phyloP scores from a whole-genome alignment of 352 stramenopile genomes.

The Thalassiosira hispida region DNA sequence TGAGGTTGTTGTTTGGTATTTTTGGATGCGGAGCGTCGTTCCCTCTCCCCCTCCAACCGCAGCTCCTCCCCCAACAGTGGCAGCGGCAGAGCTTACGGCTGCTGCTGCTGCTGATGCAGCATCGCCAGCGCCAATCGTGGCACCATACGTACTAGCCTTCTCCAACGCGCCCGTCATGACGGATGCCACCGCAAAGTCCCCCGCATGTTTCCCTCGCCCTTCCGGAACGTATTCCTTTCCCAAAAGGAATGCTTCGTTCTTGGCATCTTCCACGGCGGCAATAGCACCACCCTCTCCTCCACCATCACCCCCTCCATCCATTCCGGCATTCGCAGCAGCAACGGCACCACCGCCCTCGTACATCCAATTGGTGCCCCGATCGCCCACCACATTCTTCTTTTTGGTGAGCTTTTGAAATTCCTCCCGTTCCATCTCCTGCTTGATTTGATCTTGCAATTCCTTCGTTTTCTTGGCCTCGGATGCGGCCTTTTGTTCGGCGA shows the following conservation, averaged over 20 bases:
- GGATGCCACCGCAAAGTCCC: constrained; percentile 64
- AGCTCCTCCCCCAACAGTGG: not conserved
- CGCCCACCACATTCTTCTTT: constrained; percentile 89
- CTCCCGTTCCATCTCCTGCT: constrained; percentile 94
- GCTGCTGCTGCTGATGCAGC: constrained; percentile 77
- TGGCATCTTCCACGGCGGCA: constrained; percentile 59
- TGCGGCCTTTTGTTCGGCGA: constrained; percentile 93
- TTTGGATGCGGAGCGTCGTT: constrained; percentile 25
- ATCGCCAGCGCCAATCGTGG: constrained; percentile 61
- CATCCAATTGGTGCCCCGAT: constrained; percentile 94
- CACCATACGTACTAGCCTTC: constrained; percentile 43
- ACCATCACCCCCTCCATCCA: constrained; percentile 2
- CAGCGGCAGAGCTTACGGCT: constrained; percentile 4
- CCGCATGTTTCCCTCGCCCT: constrained; percentile 34
- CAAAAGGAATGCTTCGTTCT: constrained; percentile 91
- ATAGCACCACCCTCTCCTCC: constrained; percentile 22
- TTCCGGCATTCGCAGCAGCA: not conserved
- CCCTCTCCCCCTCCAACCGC: not conserved
- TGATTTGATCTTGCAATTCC: constrained; percentile 95
- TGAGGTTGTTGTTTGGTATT: constrained; percentile 23
- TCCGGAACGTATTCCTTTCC: constrained; percentile 86
- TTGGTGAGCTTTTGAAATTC: constrained; percentile 92
- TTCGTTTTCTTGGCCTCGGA: constrained; percentile 92
- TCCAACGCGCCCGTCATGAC: constrained; percentile 56
- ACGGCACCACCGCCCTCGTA: constrained; percentile 92